phyloP scores from a whole-genome alignment of 2,329 filamentous ascomycete species.

The Hortaea sp. region DNA sequence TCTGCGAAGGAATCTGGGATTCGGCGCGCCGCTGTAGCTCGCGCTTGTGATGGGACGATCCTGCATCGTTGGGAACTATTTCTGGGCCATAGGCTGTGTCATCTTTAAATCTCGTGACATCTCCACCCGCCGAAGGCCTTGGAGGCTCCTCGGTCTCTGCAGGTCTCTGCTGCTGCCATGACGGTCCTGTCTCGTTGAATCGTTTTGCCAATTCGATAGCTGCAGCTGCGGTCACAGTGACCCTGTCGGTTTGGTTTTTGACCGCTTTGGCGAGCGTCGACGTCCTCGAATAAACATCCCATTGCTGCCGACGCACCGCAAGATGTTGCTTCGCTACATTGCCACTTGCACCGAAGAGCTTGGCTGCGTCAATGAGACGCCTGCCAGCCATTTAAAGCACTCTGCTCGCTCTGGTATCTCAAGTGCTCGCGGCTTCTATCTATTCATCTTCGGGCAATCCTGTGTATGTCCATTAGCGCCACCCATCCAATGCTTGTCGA shows the following conservation, averaged over 20 bases:
- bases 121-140: not conserved
- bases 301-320: conserved; percentile 48
- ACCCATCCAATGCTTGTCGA: too few relatives aligned
- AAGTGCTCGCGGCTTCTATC: too few relatives aligned
- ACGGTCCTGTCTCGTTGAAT: conserved; percentile 42
- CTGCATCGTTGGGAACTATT: conserved; percentile 25
- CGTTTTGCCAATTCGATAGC: conserved; percentile 49
- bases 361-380: conserved; percentile 42
- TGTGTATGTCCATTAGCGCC: too few relatives aligned
- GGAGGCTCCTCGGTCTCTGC: not conserved
- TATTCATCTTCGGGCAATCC: too few relatives aligned
- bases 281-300: conserved; percentile 53
- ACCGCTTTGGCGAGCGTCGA: conserved; percentile 55
- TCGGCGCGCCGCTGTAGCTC: conserved; percentile 40
- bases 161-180: conserved; percentile 11
- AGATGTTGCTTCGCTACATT: conserved; percentile 45
- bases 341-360: conserved; percentile 38
- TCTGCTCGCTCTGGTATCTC: too few relatives aligned
- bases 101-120: not conserved
- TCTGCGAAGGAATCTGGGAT: conserved; percentile 40
- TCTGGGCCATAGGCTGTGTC: not conserved
- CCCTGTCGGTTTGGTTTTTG: conserved; percentile 50
- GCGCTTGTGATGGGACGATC: conserved; percentile 16
- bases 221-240: conserved; percentile 52
- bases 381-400: conserved; percentile 38